Evolutionary conservation across 441 rosid genomes (phyloP).

Genomic region (Erodium moschatum): DNA sequence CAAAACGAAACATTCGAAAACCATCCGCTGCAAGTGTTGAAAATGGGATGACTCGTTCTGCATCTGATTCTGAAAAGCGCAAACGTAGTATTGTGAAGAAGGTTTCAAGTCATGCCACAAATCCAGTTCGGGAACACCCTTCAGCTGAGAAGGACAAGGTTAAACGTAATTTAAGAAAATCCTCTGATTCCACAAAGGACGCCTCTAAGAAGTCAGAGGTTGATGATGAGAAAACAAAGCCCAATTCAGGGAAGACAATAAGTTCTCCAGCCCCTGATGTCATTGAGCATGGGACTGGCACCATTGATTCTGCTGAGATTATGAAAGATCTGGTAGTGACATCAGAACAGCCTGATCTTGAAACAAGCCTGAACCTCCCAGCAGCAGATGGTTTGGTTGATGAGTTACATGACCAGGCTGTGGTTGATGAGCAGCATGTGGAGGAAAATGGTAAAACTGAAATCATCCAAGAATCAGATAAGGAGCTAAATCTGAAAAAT

Average conservation of each 20-base stretch:
- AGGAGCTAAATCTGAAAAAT: conserved; percentile 29
- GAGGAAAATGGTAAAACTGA: conserved; percentile 32
- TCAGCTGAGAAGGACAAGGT: conserved; percentile 18
- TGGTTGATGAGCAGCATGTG: conserved; percentile 21
- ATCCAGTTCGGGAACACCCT: conserved; percentile 11
- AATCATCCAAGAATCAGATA: conserved; percentile 26
- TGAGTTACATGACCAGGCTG: conserved; percentile 20
- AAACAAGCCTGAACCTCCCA: conserved; percentile 25
- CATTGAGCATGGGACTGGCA: conserved; percentile 23
- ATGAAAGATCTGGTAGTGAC: conserved; percentile 23
- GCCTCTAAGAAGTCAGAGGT: conserved; percentile 28
- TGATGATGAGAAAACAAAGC: conserved; percentile 38
- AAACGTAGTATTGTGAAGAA: conserved; percentile 41
- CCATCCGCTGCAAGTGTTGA: conserved; percentile 29
- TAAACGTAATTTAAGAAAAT: conserved; percentile 15
- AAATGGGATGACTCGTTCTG: conserved; percentile 30
- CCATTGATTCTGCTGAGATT: conserved; percentile 30
- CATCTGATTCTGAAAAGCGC: conserved; percentile 36
- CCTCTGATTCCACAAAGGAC: conserved; percentile 9
- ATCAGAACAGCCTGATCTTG: conserved; percentile 25
- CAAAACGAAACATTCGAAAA: conserved; percentile 39
- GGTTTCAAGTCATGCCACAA: conserved; percentile 20
- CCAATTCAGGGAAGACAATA: conserved; percentile 31
- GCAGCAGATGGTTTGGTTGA: conserved; percentile 25
- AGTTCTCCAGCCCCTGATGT: conserved; percentile 29